phyloP scores from a whole-genome alignment of 805 yeast species.

The Candida michaelii region DNA sequence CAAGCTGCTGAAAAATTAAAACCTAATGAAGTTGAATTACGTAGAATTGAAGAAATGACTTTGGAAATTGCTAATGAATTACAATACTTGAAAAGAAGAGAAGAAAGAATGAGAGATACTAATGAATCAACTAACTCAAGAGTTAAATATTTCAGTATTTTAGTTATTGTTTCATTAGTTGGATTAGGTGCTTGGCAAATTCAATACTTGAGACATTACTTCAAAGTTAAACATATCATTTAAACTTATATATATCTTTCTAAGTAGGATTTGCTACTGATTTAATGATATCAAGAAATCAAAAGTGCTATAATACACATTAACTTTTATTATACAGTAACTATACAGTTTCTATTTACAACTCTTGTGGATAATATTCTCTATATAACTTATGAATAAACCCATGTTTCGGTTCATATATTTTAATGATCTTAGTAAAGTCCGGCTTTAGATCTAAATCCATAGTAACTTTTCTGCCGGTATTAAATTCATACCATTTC shows the following conservation, averaged over 20 bases:
- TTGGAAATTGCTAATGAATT: constrained; percentile 79
- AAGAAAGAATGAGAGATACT: constrained; percentile 91
- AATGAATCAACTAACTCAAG: constrained; percentile 94
- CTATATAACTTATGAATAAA: too few relatives aligned
- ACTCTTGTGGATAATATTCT: too few relatives aligned
- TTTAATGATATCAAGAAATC: too few relatives aligned
- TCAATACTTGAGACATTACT: constrained; percentile 86
- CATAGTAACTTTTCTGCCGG: not conserved
- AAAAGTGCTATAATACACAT: too few relatives aligned
- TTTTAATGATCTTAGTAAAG: not conserved
- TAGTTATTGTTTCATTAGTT: constrained; percentile 66
- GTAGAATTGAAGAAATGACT: constrained; percentile 81
- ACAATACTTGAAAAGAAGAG: constrained; percentile 82
- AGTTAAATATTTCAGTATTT: constrained; percentile 80
- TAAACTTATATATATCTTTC: constrained; percentile 20
- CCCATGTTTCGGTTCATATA: not conserved
- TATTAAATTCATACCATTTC: not conserved
- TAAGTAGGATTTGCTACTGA: too few relatives aligned
- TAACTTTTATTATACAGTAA: too few relatives aligned
- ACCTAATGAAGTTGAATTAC: constrained; percentile 88
- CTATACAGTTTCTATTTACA: too few relatives aligned
- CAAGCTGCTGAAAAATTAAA: constrained; percentile 91
- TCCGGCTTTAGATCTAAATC: not conserved
- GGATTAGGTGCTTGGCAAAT: constrained; percentile 92
- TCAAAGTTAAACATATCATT: constrained; percentile 80